Evolutionary conservation across 148 eudicot genomes (phyloP).

Genomic region (Vaccinium macrocarpon): DNA sequence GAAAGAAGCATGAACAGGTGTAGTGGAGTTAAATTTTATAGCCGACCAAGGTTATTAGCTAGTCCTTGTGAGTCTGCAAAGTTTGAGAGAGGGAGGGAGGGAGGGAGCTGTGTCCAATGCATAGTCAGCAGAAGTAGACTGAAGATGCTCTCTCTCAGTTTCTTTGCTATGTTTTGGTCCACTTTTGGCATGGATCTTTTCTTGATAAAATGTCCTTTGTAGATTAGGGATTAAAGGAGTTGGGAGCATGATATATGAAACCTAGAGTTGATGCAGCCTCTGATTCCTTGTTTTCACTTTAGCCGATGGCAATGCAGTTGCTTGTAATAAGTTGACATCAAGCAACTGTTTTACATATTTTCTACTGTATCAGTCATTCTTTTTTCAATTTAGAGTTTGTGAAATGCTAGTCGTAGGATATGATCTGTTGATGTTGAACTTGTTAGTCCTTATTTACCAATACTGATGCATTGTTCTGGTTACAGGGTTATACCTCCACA

Average conservation of each 20-base stretch:
- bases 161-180: neutral
- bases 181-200: neutral
- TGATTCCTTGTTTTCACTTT: neutral
- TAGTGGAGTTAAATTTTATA: neutral
- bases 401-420: neutral
- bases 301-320: neutral
- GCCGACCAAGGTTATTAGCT: neutral
- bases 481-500: slow-evolving; percentile 71
- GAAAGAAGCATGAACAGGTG: neutral
- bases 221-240: neutral
- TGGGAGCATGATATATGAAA: neutral
- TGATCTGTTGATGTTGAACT: slow-evolving; percentile 5
- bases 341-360: neutral
- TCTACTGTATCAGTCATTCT: neutral
- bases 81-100: too few species aligned
- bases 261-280: neutral
- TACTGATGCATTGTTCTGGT: slow-evolving; percentile 8
- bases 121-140: neutral
- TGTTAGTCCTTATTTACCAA: slow-evolving; percentile 5
- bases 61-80: neutral
- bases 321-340: neutral
- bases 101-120: too few species aligned
- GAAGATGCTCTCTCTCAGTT: neutral
- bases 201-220: neutral
- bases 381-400: neutral